phyloP scores from a whole-genome alignment of 768 basidiomycete genomes.

The Coprinopsis sp. region DNA sequence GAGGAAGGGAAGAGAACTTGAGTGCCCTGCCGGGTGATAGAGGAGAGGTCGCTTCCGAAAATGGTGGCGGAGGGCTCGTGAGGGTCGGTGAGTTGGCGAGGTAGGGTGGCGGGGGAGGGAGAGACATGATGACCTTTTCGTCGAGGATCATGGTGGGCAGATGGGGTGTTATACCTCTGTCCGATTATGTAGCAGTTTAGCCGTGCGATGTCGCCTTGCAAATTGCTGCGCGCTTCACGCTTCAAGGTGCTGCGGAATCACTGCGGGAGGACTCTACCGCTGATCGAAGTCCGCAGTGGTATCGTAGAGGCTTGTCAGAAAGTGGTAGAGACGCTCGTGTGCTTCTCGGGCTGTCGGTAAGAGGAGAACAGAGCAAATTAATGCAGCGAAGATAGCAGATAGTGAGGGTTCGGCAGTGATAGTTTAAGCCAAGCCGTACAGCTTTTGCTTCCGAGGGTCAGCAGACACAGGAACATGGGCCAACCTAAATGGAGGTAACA shows the following conservation, averaged over 20 bases:
- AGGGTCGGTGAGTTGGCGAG: constrained; percentile 3
- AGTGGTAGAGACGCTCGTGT: too few species aligned
- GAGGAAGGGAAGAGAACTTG: constrained; percentile 38
- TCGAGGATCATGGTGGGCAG: constrained; percentile 33
- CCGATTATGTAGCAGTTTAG: neutral
- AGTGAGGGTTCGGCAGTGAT: too few species aligned
- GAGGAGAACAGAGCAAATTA: too few species aligned
- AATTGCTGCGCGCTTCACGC: neutral
- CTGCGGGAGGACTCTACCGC: too few species aligned
- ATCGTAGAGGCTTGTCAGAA: too few species aligned
- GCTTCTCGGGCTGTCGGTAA: too few species aligned
- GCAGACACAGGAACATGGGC: too few species aligned
- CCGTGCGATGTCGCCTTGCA: neutral
- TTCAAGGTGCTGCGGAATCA: neutral
- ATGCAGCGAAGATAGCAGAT: too few species aligned
- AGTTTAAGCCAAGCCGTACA: too few species aligned
- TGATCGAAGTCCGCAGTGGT: too few species aligned
- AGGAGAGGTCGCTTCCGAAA: constrained; percentile 20
- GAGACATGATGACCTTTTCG: constrained; percentile 29
- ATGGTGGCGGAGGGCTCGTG: constrained; percentile 9
- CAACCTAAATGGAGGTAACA: too few species aligned
- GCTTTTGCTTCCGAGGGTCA: too few species aligned
- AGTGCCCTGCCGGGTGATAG: constrained; percentile 5
- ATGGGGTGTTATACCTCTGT: neutral
- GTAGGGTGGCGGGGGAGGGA: constrained; percentile 17